Percentiles rank a stretch among this genome's conserved stretches.
phyloP scores from a whole-genome alignment of 306 rosid species.

The Boehmeria nivea region DNA sequence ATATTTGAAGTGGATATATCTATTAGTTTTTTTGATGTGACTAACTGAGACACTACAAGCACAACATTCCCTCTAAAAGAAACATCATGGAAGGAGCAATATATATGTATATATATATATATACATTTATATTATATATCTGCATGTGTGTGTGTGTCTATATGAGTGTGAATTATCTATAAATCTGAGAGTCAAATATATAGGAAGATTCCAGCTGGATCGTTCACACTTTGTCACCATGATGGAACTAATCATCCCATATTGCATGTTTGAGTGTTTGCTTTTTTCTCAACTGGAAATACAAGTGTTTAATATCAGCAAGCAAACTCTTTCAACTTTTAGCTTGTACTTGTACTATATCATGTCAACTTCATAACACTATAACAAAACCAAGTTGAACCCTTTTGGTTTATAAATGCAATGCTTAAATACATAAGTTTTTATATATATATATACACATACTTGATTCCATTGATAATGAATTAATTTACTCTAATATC shows the following conservation, averaged over 20 bases:
- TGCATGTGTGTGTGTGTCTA: background rate
- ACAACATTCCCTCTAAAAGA: slow-evolving; percentile 41
- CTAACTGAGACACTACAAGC: slow-evolving; percentile 57
- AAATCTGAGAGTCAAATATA: slow-evolving; percentile 5
- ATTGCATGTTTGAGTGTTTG: too few relatives aligned
- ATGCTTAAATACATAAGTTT: too few relatives aligned
- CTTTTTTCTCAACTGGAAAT: background rate
- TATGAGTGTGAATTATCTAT: background rate
- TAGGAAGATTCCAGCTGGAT: background rate
- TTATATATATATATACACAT: too few relatives aligned
- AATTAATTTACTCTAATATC: too few relatives aligned
- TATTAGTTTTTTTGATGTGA: slow-evolving; percentile 46
- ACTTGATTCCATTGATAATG: too few relatives aligned
- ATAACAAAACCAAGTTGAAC: too few relatives aligned
- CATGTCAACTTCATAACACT: too few relatives aligned
- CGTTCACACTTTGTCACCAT: background rate
- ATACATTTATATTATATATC: background rate
- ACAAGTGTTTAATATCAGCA: background rate
- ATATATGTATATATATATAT: background rate
- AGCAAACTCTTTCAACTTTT: background rate
- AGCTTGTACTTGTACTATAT: background rate
- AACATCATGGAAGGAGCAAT: slow-evolving; percentile 9
- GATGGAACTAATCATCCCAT: background rate
- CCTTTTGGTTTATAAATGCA: too few relatives aligned
- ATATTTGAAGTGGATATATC: slow-evolving; percentile 8